Conservation (phyloP, 2,329 filamentous ascomycete species). For the Aurifilum marmelostoma region DNA sequence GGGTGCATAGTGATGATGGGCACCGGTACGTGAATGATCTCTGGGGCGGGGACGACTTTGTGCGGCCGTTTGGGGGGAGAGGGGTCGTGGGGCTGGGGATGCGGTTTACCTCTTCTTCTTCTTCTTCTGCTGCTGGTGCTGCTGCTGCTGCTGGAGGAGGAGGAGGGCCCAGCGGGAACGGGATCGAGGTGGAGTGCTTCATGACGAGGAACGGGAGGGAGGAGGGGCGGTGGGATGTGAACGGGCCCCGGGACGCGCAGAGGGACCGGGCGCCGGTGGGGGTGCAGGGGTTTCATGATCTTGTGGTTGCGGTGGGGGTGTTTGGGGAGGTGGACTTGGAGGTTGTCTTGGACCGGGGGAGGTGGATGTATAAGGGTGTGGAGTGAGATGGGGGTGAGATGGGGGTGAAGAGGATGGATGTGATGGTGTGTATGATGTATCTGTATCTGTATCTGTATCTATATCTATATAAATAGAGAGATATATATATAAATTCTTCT, state of each 20-base stretch:
- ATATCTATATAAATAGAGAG: too few species aligned
- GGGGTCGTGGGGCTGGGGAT: conserved; percentile 75
- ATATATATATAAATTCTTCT: too few species aligned
- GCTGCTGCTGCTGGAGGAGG: conserved; percentile 18
- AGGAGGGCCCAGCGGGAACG: too few species aligned
- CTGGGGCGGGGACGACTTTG: conserved; percentile 73
- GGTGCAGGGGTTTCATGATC: conserved; percentile 70
- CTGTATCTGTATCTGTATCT: too few species aligned
- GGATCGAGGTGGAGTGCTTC: conserved; percentile 62
- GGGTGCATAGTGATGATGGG: conserved; percentile 80
- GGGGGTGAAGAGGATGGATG: too few species aligned
- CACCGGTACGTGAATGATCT: conserved; percentile 75
- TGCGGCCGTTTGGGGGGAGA: conserved; percentile 62
- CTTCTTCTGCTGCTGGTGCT: conserved; percentile 34
- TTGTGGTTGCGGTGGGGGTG: conserved; percentile 12
- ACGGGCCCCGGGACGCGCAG: conserved; percentile 71
- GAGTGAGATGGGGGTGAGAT: too few species aligned
- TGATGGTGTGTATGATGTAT: too few species aligned
- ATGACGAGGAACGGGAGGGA: conserved; percentile 69
- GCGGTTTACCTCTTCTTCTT: conserved; percentile 52
- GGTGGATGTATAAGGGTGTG: conserved; percentile 57
- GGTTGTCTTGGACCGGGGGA: conserved; percentile 60
- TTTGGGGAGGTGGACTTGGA: conserved; percentile 11
- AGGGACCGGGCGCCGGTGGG: conserved; percentile 66
- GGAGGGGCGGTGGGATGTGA: conserved; percentile 69